Conservation (phyloP, 805 yeast genomes). For the Saccharomyces kudriavzevii region DNA sequence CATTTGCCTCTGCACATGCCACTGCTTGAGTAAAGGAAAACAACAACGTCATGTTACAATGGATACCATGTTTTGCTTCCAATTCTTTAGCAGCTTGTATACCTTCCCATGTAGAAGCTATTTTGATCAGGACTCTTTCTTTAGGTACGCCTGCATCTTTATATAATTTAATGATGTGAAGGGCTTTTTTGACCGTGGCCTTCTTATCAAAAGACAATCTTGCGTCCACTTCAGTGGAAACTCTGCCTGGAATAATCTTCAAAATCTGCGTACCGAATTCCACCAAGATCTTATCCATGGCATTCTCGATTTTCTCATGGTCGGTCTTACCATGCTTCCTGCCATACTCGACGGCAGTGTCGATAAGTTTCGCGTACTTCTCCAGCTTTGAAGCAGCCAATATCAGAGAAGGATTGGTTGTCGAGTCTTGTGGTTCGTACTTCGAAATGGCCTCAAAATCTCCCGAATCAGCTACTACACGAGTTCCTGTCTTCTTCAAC, state of each 20-base stretch:
- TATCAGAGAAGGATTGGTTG: constrained; percentile 96
- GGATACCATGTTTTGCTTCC: constrained; percentile 83
- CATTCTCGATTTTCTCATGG: constrained; percentile 62
- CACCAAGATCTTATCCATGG: constrained; percentile 86
- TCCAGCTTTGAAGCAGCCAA: constrained; percentile 90
- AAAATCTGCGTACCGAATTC: constrained; percentile 94
- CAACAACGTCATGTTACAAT: constrained; percentile 89
- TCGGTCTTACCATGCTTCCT: constrained; percentile 47
- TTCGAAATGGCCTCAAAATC: constrained; percentile 96
- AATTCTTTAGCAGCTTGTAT: constrained; percentile 96
- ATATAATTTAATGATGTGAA: constrained; percentile 82
- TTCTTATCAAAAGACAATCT: constrained; percentile 93
- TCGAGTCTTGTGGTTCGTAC: constrained; percentile 98
- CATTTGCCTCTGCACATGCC: constrained; percentile 96
- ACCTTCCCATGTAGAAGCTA: constrained; percentile 99
- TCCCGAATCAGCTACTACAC: constrained; percentile 97
- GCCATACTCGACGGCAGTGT: constrained; percentile 83
- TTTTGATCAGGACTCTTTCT: constrained; percentile 89
- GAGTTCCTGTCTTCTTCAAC: constrained; percentile 91
- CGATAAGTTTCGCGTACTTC: constrained; percentile 82
- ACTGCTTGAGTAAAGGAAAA: constrained; percentile 97
- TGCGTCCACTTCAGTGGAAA: constrained; percentile 98
- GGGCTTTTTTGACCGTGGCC: constrained; percentile 89
- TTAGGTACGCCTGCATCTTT: constrained; percentile 74
- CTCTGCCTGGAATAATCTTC: constrained; percentile 96